phyloP scores from a whole-genome alignment of 1,284 basidiomycete species.

The Ustilago esculenta region DNA sequence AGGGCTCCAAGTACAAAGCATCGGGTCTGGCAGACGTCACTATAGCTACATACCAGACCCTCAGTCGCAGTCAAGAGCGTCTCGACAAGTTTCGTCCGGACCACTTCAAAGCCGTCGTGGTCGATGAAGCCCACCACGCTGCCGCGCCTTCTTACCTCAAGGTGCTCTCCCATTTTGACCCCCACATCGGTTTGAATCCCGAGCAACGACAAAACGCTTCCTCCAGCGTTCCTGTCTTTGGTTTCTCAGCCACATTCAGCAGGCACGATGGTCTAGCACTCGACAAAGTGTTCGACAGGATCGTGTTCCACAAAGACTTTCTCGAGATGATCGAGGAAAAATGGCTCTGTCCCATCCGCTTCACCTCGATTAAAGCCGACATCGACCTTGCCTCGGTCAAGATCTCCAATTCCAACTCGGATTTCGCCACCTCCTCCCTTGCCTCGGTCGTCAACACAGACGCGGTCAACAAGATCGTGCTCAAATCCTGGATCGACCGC shows the following conservation, averaged over 20 bases:
- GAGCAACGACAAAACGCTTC: background rate
- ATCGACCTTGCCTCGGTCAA: conserved; percentile 56
- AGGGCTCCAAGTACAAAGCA: conserved; percentile 79
- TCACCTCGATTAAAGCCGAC: conserved; percentile 60
- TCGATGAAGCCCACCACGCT: conserved; percentile 83
- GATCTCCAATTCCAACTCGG: conserved; percentile 32
- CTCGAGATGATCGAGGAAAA: conserved; percentile 88
- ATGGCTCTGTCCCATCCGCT: conserved; percentile 72
- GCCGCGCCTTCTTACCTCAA: conserved; percentile 85
- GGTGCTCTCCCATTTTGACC: conserved; percentile 80
- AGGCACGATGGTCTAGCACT: conserved; percentile 90
- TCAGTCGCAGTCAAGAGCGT: conserved; percentile 74
- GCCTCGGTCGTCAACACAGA: conserved; percentile 58
- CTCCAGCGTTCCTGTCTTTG: conserved; percentile 78
- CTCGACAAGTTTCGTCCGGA: conserved; percentile 82
- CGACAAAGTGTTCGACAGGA: conserved; percentile 85
- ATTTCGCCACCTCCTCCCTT: conserved; percentile 55
- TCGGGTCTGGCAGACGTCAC: conserved; percentile 86
- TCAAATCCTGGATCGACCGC: conserved; percentile 60
- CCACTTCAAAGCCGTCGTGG: conserved; percentile 80
- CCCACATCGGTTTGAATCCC: conserved; percentile 52
- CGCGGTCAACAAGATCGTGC: conserved; percentile 57
- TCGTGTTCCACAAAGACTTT: conserved; percentile 94
- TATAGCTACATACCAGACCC: conserved; percentile 90
- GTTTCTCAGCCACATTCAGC: conserved; percentile 94